Conservation (phyloP, 129 eudicot species). For the Oenanthe sinensis region DNA sequence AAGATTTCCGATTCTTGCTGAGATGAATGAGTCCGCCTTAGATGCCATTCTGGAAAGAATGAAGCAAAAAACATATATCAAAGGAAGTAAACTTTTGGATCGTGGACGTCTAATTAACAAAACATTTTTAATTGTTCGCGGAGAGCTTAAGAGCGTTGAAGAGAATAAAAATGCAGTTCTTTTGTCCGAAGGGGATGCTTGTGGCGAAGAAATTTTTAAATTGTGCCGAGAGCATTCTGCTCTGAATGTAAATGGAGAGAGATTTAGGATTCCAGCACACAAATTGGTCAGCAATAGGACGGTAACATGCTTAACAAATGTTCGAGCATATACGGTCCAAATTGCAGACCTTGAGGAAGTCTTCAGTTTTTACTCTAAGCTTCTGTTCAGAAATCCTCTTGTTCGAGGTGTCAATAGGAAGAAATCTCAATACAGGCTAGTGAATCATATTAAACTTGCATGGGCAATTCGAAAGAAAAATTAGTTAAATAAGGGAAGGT, state of each 20-base stretch:
- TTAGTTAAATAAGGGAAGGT: too few species aligned
- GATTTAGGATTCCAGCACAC: slow-evolving; percentile 30
- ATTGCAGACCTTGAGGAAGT: slow-evolving; percentile 74
- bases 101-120: slow-evolving; percentile 44
- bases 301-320: slow-evolving; percentile 56
- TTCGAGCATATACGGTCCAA: slow-evolving; percentile 53
- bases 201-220: slow-evolving; percentile 80
- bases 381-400: slow-evolving; percentile 39
- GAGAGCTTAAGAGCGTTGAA: slow-evolving; percentile 61
- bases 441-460: neutral
- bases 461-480: neutral
- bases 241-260: slow-evolving; percentile 36
- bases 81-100: slow-evolving; percentile 49
- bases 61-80: slow-evolving; percentile 53
- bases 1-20: slow-evolving; percentile 45
- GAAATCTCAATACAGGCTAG: neutral
- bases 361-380: slow-evolving; percentile 46
- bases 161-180: slow-evolving; percentile 34
- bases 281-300: slow-evolving; percentile 48
- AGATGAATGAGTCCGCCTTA: slow-evolving; percentile 49
- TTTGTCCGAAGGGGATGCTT: slow-evolving; percentile 56
- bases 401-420: slow-evolving; percentile 60
- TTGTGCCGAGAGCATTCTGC: slow-evolving; percentile 74
- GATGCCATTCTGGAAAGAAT: slow-evolving; percentile 68
- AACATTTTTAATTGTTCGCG: slow-evolving; percentile 66